A percentile compares a stretch with the other conserved stretches of the same genome.
phyloP scores from a whole-genome alignment of 129 eudicot genomes.

The Scalesia atractyloides region DNA sequence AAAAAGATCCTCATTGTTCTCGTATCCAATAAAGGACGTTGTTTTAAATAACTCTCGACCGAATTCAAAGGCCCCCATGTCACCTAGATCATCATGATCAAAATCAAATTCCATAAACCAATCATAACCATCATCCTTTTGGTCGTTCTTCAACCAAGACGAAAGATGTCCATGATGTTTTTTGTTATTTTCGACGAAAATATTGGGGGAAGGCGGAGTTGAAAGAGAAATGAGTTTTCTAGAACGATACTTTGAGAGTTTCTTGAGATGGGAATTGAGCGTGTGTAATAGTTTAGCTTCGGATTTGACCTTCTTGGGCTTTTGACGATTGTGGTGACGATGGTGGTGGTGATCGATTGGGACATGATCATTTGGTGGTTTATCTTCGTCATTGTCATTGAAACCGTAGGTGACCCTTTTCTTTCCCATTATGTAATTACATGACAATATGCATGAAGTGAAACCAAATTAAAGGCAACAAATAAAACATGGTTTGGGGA shows the following conservation, averaged over 20 bases:
- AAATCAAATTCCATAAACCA: constrained; percentile 23
- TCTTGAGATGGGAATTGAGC: constrained; percentile 46
- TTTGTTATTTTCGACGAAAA: background rate
- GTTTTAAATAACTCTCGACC: constrained; percentile 16
- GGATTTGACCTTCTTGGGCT: constrained; percentile 34
- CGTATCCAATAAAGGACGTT: constrained; percentile 4
- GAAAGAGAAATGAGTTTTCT: constrained; percentile 22
- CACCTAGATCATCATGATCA: constrained; percentile 19
- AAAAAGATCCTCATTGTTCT: constrained; percentile 31
- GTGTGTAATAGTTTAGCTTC: constrained; percentile 42
- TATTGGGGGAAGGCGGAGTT: background rate
- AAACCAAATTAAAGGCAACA: constrained; percentile 12
- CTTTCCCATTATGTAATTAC: constrained; percentile 38
- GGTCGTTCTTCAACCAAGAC: constrained; percentile 14
- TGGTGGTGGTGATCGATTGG: constrained; percentile 21
- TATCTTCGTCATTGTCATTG: constrained; percentile 28
- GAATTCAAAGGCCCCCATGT: constrained; percentile 12
- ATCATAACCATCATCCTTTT: constrained; percentile 11
- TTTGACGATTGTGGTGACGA: constrained; percentile 25
- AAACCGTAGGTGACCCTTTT: constrained; percentile 36
- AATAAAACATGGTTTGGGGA: constrained; percentile 26
- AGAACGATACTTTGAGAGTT: constrained; percentile 37
- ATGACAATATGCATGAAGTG: constrained; percentile 20
- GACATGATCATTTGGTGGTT: constrained; percentile 21
- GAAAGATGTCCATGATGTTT: constrained; percentile 5